Percentiles rank a stretch among this genome's conserved stretches.
These are phyloP conservation scores for Coelastrella sp. DNA, from an alignment of 139 green algal genomes.

Conservation along the genomic window DNA sequence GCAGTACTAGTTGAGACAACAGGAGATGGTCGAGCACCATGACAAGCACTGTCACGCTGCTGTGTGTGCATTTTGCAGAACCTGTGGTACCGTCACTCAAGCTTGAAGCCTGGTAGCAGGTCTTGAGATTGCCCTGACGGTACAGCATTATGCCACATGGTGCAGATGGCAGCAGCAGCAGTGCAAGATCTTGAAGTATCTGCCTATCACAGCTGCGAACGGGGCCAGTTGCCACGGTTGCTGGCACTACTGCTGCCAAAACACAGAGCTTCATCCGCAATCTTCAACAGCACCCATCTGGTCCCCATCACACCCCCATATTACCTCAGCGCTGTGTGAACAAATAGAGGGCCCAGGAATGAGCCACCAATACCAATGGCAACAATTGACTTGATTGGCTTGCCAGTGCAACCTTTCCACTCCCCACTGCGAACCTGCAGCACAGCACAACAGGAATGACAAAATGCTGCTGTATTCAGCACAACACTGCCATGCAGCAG, in stretches of 20 bases:
- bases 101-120: background rate
- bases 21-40: too few relatives aligned
- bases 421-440: slow-evolving; percentile 92
- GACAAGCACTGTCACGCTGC: background rate
- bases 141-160: too few relatives aligned
- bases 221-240: too few relatives aligned
- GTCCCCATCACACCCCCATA: background rate
- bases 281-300: background rate
- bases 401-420: slow-evolving; percentile 94
- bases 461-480: background rate
- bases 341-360: slow-evolving; percentile 97
- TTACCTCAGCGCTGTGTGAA: slow-evolving; percentile 96
- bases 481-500: background rate
- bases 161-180: background rate
- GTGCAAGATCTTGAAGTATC: too few relatives aligned
- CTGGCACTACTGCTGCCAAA: background rate
- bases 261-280: background rate
- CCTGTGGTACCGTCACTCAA: background rate
- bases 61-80: background rate
- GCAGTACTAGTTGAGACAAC: too few relatives aligned
- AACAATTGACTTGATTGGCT: slow-evolving; percentile 96
- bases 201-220: too few relatives aligned
- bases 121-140: too few relatives aligned
- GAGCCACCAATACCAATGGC: slow-evolving; percentile 97
- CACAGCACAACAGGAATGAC: slow-evolving; percentile 60